A percentile compares a stretch with the other conserved stretches of the same genome.
These are phyloP conservation scores for Pichia sp. DNA, from an alignment of 1,139 yeast species.

Conservation along the genomic window DNA sequence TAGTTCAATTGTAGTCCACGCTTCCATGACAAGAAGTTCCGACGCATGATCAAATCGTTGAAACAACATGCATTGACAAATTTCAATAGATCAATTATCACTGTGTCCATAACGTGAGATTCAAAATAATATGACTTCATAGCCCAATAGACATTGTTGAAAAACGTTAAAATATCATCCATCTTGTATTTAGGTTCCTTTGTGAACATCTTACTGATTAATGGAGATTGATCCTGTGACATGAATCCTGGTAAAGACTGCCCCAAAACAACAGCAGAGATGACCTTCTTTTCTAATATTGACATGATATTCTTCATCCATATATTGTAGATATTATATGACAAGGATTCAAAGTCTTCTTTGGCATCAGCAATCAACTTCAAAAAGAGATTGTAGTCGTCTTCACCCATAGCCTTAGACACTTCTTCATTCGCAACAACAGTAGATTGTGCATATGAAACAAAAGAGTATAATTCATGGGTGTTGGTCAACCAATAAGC, in stretches of 20 bases:
- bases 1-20: slow-evolving; percentile 95
- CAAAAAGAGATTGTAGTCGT: slow-evolving; percentile 86
- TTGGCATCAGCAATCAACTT: slow-evolving; percentile 86
- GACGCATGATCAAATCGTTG: slow-evolving; percentile 92
- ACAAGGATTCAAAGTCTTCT: slow-evolving; percentile 89
- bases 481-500: slow-evolving; percentile 98
- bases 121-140: slow-evolving; percentile 91
- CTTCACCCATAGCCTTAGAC: slow-evolving; percentile 81
- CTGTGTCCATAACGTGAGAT: slow-evolving; percentile 78
- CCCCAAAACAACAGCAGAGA: slow-evolving; percentile 88
- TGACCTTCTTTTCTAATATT: slow-evolving; percentile 84
- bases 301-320: slow-evolving; percentile 97
- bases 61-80: slow-evolving; percentile 92
- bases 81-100: slow-evolving; percentile 75
- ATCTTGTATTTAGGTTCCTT: slow-evolving; percentile 65
- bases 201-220: slow-evolving; percentile 77
- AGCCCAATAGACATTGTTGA: slow-evolving; percentile 89
- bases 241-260: slow-evolving; percentile 96
- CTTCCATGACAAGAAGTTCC: slow-evolving; percentile 95
- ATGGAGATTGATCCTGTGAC: slow-evolving; percentile 83
- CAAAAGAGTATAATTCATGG: slow-evolving; percentile 92
- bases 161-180: slow-evolving; percentile 90
- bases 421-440: slow-evolving; percentile 78
- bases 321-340: slow-evolving; percentile 91
- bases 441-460: slow-evolving; percentile 87